Conservation (phyloP, 208 protist species). For the Leishmania mexicana region DNA sequence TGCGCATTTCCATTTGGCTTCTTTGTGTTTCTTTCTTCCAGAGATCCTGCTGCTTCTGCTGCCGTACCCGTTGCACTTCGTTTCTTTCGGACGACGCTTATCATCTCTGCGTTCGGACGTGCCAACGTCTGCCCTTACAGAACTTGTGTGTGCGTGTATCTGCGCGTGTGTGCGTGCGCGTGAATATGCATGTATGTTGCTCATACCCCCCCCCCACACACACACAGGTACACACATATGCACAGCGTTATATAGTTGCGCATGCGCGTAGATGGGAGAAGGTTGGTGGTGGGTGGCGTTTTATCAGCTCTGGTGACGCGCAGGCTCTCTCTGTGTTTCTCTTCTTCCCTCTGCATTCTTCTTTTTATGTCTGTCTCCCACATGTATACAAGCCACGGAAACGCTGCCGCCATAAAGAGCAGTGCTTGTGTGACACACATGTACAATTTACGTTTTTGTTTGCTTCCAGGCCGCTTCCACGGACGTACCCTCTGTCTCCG, state of each 20-base stretch:
- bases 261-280: neutral
- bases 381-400: neutral
- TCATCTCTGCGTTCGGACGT: neutral
- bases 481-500: neutral
- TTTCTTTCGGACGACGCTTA: neutral
- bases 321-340: neutral
- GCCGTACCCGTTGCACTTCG: neutral
- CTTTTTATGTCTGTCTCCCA: neutral
- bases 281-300: neutral
- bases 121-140: too few species aligned
- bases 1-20: neutral
- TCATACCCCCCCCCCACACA: neutral
- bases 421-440: neutral
- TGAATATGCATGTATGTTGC: neutral
- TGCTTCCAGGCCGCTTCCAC: neutral
- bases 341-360: neutral
- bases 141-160: neutral
- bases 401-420: neutral
- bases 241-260: neutral
- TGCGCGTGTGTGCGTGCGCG: slow-evolving; percentile 7
- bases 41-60: neutral
- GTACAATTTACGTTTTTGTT: neutral
- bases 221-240: neutral
- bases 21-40: neutral
- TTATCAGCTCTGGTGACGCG: neutral